Conservation (phyloP, 2,329 filamentous ascomycete genomes). For the Massarina eburnea region DNA sequence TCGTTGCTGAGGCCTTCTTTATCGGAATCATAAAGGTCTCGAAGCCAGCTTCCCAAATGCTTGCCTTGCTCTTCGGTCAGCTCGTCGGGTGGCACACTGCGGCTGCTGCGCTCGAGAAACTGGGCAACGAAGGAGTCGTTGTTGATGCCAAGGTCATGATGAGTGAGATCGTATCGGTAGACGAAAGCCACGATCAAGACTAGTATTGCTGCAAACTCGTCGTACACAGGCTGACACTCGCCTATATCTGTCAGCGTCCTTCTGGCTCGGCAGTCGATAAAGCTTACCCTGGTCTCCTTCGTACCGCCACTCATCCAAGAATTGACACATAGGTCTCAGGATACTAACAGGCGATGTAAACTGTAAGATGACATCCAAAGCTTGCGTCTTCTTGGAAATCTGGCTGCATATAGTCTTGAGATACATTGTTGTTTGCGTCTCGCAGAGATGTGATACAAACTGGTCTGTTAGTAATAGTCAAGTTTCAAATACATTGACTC, state of each 20-base stretch:
- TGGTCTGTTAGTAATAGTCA: constrained; percentile 30
- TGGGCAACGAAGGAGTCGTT: constrained; percentile 69
- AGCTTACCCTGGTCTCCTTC: constrained; percentile 70
- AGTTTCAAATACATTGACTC: not conserved
- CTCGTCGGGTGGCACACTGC: constrained; percentile 60
- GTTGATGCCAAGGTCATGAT: constrained; percentile 65
- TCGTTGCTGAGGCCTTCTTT: constrained; percentile 77
- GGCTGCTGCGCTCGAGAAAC: constrained; percentile 62
- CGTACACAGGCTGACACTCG: constrained; percentile 82
- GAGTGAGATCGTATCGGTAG: constrained; percentile 70
- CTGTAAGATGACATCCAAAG: constrained; percentile 73
- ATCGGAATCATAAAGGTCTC: constrained; percentile 67
- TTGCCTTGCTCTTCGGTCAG: constrained; percentile 66
- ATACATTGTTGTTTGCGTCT: constrained; percentile 76
- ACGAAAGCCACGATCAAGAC: constrained; percentile 73
- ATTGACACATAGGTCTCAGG: constrained; percentile 70
- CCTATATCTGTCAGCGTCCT: constrained; percentile 44
- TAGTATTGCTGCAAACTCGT: constrained; percentile 79
- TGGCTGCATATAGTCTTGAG: constrained; percentile 72
- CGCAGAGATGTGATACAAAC: constrained; percentile 70
- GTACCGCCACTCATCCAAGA: constrained; percentile 78
- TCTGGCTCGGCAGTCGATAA: not conserved
- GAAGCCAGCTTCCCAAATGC: constrained; percentile 74
- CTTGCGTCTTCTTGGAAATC: constrained; percentile 70
- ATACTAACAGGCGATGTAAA: constrained; percentile 72